These are phyloP conservation scores for Parietaria judaica DNA, from an alignment of 306 rosid genomes.

Conservation along the genomic window DNA sequence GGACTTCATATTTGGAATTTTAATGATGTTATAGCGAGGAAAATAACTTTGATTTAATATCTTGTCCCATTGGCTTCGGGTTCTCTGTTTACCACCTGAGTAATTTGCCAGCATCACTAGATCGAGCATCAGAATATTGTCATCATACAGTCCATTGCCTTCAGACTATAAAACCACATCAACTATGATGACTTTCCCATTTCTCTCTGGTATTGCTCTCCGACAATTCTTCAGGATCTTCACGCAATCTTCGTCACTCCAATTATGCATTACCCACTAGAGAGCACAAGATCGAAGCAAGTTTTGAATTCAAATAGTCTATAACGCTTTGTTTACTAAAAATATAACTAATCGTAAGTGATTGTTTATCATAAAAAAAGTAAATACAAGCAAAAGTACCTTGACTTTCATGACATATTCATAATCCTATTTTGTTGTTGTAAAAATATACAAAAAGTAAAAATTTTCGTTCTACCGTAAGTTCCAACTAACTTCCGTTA, in stretches of 20 bases:
- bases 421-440: too few relatives aligned
- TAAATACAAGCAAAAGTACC: too few relatives aligned
- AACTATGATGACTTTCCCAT: conserved; percentile 21
- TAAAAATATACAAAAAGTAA: too few relatives aligned
- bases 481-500: too few relatives aligned
- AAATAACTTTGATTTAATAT: conserved; percentile 21
- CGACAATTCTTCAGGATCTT: conserved; percentile 25
- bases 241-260: conserved; percentile 40
- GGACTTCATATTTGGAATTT: conserved; percentile 10
- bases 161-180: conserved; percentile 18
- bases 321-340: too few relatives aligned
- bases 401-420: too few relatives aligned
- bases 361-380: too few relatives aligned
- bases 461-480: too few relatives aligned
- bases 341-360: too few relatives aligned
- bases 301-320: too few relatives aligned
- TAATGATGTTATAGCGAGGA: conserved; percentile 17
- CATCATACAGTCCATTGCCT: conserved; percentile 16
- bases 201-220: conserved; percentile 15
- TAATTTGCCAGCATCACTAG: conserved; percentile 15
- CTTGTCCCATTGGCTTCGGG: conserved; percentile 20
- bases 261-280: conserved; percentile 60
- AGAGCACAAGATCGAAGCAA: too few relatives aligned
- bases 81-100: conserved; percentile 26
- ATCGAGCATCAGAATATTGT: conserved; percentile 11